Conservation (phyloP, 768 basidiomycete species). For the Chalciporus chontae region DNA sequence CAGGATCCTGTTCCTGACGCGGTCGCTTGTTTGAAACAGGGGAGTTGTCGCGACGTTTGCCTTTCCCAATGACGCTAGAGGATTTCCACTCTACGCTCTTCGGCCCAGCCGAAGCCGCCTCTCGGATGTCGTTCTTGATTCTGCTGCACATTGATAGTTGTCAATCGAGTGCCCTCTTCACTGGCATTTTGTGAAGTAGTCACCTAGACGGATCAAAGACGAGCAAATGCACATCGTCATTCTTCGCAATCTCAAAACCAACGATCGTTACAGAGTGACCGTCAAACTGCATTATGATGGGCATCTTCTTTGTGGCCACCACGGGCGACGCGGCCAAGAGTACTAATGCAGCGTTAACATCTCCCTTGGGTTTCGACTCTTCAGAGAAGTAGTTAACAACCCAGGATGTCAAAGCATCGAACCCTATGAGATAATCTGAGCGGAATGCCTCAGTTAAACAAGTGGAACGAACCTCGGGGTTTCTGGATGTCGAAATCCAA, state of each 20-base stretch:
- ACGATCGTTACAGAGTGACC: conserved; percentile 89
- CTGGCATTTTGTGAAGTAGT: conserved; percentile 11
- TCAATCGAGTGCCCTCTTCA: conserved; percentile 5
- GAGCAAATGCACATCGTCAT: conserved; percentile 59
- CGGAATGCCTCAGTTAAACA: background rate
- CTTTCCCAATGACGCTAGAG: conserved; percentile 10
- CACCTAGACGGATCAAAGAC: conserved; percentile 77
- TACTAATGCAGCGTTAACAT: conserved; percentile 43
- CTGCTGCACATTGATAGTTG: conserved; percentile 6
- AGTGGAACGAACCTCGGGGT: conserved; percentile 36
- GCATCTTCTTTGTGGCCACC: conserved; percentile 61
- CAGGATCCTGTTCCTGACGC: conserved; percentile 17
- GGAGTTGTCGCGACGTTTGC: conserved; percentile 20
- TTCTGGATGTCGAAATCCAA: conserved; percentile 60
- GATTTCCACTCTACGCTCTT: conserved; percentile 8
- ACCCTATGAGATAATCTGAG: conserved; percentile 30
- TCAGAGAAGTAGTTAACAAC: conserved; percentile 67
- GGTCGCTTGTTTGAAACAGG: conserved; percentile 28
- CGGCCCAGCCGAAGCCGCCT: conserved; percentile 17
- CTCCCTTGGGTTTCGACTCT: conserved; percentile 29
- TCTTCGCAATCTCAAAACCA: conserved; percentile 69
- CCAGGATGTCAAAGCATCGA: conserved; percentile 61
- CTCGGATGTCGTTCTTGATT: conserved; percentile 12
- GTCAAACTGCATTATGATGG: conserved; percentile 75
- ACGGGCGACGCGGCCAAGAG: conserved; percentile 53